Evolutionary conservation across 306 rosid genomes (phyloP).

Genomic region (Spatholobus suberectus): DNA sequence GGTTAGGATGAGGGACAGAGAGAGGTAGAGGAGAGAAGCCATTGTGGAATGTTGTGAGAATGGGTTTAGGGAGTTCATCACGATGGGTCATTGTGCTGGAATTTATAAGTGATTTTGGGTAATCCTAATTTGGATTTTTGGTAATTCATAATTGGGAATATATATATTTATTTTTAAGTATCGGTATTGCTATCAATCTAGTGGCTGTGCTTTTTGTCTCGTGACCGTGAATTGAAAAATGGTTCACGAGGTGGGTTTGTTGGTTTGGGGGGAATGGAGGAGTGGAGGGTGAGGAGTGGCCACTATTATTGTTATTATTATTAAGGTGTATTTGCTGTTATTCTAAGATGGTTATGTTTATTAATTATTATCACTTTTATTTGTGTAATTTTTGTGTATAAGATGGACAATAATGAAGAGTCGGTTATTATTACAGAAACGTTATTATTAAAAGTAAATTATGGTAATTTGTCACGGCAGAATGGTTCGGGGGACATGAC

Average conservation of each 20-base stretch:
- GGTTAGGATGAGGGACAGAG: slow-evolving; percentile 53
- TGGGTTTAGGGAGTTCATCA: background rate
- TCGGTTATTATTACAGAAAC: background rate
- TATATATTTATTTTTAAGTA: background rate
- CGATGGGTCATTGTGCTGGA: background rate
- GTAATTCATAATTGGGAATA: background rate
- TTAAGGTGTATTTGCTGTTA: background rate
- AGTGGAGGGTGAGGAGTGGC: background rate
- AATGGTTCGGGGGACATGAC: slow-evolving; percentile 5
- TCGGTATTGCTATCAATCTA: background rate
- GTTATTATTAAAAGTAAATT: background rate
- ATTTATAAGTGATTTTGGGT: background rate
- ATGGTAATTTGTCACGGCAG: background rate
- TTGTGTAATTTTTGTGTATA: background rate
- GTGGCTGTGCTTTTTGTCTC: background rate
- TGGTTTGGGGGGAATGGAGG: background rate
- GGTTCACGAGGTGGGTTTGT: slow-evolving; percentile 15
- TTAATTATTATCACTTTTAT: no score
- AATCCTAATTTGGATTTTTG: no score
- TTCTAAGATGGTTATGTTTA: no score
- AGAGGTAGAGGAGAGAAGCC: slow-evolving; percentile 58
- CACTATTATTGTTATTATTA: background rate
- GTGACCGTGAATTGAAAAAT: background rate
- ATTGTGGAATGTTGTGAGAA: slow-evolving; percentile 32
- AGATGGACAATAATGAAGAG: no score